Conservation (phyloP, 2,329 filamentous ascomycete species). For the Pseudohalonectria lignicola region DNA sequence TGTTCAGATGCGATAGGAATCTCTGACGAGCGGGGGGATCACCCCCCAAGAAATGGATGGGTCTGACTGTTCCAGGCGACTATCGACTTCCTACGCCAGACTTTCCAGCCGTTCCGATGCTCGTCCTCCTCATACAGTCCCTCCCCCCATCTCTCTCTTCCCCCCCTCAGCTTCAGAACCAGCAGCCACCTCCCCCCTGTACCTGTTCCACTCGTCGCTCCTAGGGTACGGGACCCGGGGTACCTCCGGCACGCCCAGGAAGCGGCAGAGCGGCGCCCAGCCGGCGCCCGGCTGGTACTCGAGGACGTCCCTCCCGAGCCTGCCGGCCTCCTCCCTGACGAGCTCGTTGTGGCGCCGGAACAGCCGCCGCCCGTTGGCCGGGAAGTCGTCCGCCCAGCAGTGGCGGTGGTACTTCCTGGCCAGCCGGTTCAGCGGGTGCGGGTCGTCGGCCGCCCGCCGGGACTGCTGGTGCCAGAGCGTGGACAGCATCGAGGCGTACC, state of each 20-base stretch:
- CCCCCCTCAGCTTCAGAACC: no score
- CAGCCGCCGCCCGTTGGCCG: not conserved
- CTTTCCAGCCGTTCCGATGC: no score
- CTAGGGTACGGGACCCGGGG: not conserved
- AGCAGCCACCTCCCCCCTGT: not conserved
- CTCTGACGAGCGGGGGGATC: no score
- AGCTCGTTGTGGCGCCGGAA: slow-evolving; percentile 2
- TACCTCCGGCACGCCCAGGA: slow-evolving; percentile 1
- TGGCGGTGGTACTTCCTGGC: not conserved
- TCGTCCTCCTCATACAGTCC: no score
- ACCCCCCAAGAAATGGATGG: no score
- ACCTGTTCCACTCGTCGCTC: not conserved
- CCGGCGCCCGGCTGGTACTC: not conserved
- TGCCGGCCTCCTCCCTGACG: no score
- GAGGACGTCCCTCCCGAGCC: not conserved
- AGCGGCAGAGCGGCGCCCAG: not conserved
- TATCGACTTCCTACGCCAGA: no score
- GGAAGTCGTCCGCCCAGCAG: not conserved
- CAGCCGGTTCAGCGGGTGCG: no score
- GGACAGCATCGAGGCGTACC: slow-evolving; percentile 16
- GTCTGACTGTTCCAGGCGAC: no score
- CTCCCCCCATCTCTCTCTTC: no score
- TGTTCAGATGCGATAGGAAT: no score
- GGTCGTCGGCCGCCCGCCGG: not conserved
- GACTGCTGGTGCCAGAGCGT: not conserved